Evolutionary conservation across 768 basidiomycete species (phyloP), one percentile per base, ranked within the genome.

Genomic region (Lactarius sanguifluus): DNA sequence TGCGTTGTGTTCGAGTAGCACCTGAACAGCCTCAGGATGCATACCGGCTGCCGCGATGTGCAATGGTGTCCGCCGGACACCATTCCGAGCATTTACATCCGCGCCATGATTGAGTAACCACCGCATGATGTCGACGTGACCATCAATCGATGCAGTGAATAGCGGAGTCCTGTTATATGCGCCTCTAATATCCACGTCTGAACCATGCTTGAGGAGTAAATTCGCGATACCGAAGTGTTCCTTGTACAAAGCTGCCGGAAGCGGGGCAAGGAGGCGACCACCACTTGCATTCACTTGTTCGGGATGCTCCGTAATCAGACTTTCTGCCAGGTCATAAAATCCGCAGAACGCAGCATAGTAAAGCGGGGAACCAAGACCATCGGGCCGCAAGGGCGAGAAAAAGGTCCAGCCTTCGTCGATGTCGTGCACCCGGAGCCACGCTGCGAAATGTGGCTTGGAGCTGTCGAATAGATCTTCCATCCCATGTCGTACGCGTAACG

Each of bases 301-400:
- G 4, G 47, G 23, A 23, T 50, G 10, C 47, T 25, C 13, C n/a
- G 2, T 25, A 2, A 50, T 50, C 3, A 50, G 47, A 5, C 12
- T 10, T 25, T 23, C 47, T 10, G 47, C 47, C 5, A 25, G 23
- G 47, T 50, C 47, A 50, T 50, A 50, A 12, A 50, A 5, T n/a
- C 45, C n/a, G 13, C 45, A 47, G 9, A 47, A 23, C 13, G 45
- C n/a, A 0, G 45, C 45, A 23, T 47, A 47, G 45, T 47, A 47
- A 47, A 47, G 45, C 3, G 45, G 45, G 45, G 18, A 41, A 15
- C 16, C 41, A 18, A 4, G 3, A 23, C n/a, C n/a, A 23, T 10
- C n/a, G 23, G 1, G n/a, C n/a, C 0, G 1, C n/a, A 4, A 3
- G n/a, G 2, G 0, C 2, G 47, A 25, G 47, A 50, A 50, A 25